These are phyloP conservation scores for Schizonepeta tenuifolia DNA, from an alignment of 257 asterid species.

Conservation along the genomic window DNA sequence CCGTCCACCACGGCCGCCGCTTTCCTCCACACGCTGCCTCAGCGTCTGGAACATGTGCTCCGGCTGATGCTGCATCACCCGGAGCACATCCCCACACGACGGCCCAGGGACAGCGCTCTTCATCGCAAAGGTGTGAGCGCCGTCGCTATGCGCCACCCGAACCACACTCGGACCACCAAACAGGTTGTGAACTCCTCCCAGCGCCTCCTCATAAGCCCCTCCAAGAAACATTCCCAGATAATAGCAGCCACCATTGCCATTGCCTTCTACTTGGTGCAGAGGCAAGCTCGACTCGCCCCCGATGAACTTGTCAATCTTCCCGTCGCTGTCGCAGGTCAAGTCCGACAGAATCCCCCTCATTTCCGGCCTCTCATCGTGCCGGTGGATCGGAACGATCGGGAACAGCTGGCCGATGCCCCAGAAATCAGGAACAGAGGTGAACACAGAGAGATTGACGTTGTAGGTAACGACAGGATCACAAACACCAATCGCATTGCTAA, in stretches of 20 bases:
- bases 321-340: conserved; percentile 94
- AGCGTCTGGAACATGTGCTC: conserved; percentile 65
- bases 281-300: conserved; percentile 92
- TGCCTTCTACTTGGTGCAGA: conserved; percentile 62
- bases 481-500: conserved; percentile 62
- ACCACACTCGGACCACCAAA: conserved; percentile 70
- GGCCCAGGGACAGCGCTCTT: conserved; percentile 59
- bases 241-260: conserved; percentile 36
- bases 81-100: conserved; percentile 66
- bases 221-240: conserved; percentile 74
- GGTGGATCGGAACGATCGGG: conserved; percentile 88
- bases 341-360: conserved; percentile 72
- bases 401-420: conserved; percentile 92
- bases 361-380: conserved; percentile 69
- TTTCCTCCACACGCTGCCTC: conserved; percentile 60
- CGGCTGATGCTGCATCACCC: conserved; percentile 69
- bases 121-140: conserved; percentile 62
- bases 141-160: conserved; percentile 58
- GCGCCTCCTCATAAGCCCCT: conserved; percentile 80
- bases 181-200: conserved; percentile 75
- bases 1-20: conserved; percentile 30
- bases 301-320: conserved; percentile 82
- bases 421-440: conserved; percentile 95
- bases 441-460: conserved; percentile 75
- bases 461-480: conserved; percentile 63